These are phyloP conservation scores for Kodamaea neixiangensis DNA, from an alignment of 805 yeast species.

Conservation along the genomic window DNA sequence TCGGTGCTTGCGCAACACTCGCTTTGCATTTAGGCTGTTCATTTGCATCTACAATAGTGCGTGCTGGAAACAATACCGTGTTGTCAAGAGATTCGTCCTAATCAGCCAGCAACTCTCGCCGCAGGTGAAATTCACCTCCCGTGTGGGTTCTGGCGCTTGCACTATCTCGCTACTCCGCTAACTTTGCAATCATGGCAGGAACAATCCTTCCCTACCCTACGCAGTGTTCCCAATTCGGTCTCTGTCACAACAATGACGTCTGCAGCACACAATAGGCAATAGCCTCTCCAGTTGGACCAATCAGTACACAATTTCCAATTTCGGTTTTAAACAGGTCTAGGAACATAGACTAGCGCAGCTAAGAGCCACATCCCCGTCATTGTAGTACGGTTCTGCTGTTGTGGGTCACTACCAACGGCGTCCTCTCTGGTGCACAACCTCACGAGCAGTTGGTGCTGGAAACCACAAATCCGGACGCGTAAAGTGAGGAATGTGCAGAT, in stretches of 20 bases:
- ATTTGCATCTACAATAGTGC: not conserved
- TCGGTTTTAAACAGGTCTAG: no score
- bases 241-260: not conserved
- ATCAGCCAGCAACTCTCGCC: not conserved
- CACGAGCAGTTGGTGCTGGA: no score
- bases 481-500: not conserved
- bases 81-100: not conserved
- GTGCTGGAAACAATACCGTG: not conserved
- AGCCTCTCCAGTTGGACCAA: no score
- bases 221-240: not conserved
- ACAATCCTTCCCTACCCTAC: not conserved
- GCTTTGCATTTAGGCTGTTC: not conserved
- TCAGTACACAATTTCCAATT: not conserved
- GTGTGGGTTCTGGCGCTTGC: not conserved
- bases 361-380: no score
- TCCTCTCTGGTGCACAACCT: no score
- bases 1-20: not conserved
- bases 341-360: no score
- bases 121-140: not conserved
- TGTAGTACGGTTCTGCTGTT: no score
- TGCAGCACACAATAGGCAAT: not conserved
- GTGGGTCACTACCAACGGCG: no score
- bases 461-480: not conserved
- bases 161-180: not conserved
- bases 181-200: not conserved